A percentile compares a stretch with the other conserved stretches of the same genome.
Conservation (phyloP, 352 stramenopile species). For the Globisporangium solare region DNA sequence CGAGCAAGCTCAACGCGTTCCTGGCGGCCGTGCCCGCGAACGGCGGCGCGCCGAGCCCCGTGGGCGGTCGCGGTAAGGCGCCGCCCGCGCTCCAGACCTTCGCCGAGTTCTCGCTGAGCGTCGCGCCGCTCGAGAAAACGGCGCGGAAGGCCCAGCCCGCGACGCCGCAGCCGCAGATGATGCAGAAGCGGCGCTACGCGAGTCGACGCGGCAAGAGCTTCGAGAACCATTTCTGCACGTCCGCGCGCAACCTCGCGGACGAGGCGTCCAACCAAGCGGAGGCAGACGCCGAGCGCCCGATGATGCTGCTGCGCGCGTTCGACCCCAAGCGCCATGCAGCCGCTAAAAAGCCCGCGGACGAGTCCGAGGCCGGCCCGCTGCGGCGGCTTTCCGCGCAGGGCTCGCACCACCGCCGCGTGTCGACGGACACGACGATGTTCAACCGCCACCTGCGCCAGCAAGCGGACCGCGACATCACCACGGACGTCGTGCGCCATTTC, state of each 20-base stretch:
- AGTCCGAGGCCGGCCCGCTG: conserved; percentile 47
- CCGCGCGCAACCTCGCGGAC: conserved; percentile 19
- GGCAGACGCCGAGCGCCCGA: background rate
- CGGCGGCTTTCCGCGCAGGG: conserved; percentile 47
- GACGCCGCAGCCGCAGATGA: conserved; percentile 44
- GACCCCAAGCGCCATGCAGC: conserved; percentile 14
- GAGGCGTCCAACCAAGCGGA: conserved; percentile 32
- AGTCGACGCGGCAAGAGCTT: conserved; percentile 20
- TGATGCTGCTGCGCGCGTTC: conserved; percentile 10
- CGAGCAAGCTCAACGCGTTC: conserved; percentile 76
- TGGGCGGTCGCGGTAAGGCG: background rate
- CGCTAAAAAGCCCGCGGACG: conserved; percentile 16
- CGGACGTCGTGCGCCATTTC: conserved; percentile 56
- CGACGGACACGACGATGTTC: conserved; percentile 69
- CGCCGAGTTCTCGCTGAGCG: conserved; percentile 26
- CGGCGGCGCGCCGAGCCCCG: conserved; percentile 26
- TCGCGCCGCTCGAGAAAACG: conserved; percentile 3
- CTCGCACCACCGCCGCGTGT: conserved; percentile 62
- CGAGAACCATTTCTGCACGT: conserved; percentile 21
- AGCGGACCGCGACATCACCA: conserved; percentile 48
- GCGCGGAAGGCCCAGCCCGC: conserved; percentile 17
- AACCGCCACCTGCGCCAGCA: conserved; percentile 55
- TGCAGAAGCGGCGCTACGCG: conserved; percentile 17
- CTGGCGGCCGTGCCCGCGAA: conserved; percentile 52
- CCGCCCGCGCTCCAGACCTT: conserved; percentile 10